These are phyloP conservation scores for Cupressus sempervirens DNA, from an alignment of 75 land plant species.

Conservation along the genomic window DNA sequence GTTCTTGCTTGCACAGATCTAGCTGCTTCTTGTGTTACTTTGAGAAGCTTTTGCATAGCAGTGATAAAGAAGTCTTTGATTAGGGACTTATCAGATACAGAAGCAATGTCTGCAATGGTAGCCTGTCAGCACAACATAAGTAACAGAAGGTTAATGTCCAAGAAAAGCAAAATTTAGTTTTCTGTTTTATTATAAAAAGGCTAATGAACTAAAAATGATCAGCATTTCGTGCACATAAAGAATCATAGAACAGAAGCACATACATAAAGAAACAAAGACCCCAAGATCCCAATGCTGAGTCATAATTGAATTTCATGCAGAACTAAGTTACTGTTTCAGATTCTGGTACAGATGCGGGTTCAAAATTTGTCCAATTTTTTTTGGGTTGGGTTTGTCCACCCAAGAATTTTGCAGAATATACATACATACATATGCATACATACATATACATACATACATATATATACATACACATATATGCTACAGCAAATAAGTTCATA, in stretches of 20 bases:
- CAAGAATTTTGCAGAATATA: too few species aligned
- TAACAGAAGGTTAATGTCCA: not conserved
- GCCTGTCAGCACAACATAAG: conserved; percentile 28
- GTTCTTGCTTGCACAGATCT: conserved; percentile 16
- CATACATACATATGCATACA: too few species aligned
- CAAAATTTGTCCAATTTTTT: too few species aligned
- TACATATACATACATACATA: too few species aligned
- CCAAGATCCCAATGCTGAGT: conserved; percentile 1
- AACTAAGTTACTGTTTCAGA: not conserved
- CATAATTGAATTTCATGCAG: not conserved
- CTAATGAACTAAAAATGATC: not conserved
- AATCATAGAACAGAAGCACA: not conserved
- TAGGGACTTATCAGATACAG: conserved; percentile 59
- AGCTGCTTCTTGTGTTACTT: conserved; percentile 60
- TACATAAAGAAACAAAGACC: conserved; percentile 7
- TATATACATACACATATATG: too few species aligned
- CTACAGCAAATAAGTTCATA: too few species aligned
- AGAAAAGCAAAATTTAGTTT: not conserved
- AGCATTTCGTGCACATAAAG: not conserved
- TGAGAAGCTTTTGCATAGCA: conserved; percentile 60
- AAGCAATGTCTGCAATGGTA: conserved; percentile 75
- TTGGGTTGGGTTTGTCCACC: too few species aligned
- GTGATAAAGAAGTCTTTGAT: conserved; percentile 51
- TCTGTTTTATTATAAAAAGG: not conserved
- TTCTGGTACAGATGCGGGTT: too few species aligned